Conservation (phyloP, 2,329 filamentous ascomycete species). For the Penicillium hesseltinei region DNA sequence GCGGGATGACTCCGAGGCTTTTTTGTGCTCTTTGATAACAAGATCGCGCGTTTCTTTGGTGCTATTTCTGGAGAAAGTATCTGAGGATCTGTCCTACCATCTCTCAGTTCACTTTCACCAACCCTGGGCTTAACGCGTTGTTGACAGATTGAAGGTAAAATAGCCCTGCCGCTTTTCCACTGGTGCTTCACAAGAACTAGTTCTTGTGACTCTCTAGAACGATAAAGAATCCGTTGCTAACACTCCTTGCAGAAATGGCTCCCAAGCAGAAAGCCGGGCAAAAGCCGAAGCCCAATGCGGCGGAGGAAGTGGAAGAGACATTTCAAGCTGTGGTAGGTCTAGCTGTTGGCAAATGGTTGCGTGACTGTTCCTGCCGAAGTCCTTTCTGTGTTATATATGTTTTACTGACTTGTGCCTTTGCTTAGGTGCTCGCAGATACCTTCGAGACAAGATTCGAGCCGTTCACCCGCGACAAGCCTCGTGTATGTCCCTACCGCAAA, state of each 20-base stretch:
- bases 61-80: background rate
- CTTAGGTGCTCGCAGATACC: constrained; percentile 82
- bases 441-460: constrained; percentile 91
- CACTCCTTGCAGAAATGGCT: constrained; percentile 28
- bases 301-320: constrained; percentile 61
- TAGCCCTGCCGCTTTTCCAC: background rate
- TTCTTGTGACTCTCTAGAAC: background rate
- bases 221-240: background rate
- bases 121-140: background rate
- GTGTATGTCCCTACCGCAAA: constrained; percentile 56
- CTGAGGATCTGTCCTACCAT: background rate
- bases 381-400: background rate
- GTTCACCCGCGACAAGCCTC: constrained; percentile 82
- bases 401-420: constrained; percentile 13
- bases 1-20: constrained; percentile 31
- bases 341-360: background rate
- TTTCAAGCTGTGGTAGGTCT: constrained; percentile 61
- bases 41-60: constrained; percentile 4
- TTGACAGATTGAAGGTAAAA: background rate
- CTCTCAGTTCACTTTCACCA: background rate
- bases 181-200: background rate
- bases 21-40: constrained; percentile 28
- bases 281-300: constrained; percentile 39
- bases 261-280: constrained; percentile 36
- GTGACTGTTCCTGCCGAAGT: background rate